These are phyloP conservation scores for Acer saccharum DNA, from an alignment of 345 rosid species.

Conservation along the genomic window DNA sequence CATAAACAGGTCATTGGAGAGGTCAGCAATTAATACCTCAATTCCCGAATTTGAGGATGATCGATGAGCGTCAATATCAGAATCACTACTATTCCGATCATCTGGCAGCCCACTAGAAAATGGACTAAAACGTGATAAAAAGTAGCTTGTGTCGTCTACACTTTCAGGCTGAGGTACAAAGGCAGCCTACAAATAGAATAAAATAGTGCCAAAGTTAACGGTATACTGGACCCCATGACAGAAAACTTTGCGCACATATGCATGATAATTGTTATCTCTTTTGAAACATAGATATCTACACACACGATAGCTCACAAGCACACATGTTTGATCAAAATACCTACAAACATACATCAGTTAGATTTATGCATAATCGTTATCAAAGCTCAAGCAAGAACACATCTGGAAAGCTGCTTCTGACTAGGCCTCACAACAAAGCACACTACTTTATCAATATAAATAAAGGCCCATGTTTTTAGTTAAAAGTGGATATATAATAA, in stretches of 20 bases:
- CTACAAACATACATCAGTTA: background rate
- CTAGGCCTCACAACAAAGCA: background rate
- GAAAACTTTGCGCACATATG: background rate
- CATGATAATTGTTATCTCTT: conserved; percentile 3
- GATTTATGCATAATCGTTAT: background rate
- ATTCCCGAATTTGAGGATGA: conserved; percentile 47
- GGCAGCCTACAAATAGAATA: conserved; percentile 52
- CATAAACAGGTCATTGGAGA: background rate
- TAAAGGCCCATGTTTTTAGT: background rate
- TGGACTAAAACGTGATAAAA: conserved; percentile 58
- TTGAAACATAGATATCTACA: background rate
- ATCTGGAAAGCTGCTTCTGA: background rate
- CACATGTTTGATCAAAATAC: background rate
- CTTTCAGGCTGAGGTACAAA: conserved; percentile 71
- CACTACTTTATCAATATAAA: background rate
- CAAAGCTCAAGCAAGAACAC: background rate
- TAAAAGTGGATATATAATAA: background rate
- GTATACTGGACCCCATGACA: background rate
- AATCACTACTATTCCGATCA: conserved; percentile 42
- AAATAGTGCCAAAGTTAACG: background rate
- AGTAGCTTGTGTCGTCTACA: conserved; percentile 79
- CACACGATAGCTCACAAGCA: background rate
- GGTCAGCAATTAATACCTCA: conserved; percentile 46
- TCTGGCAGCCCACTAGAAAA: conserved; percentile 36
- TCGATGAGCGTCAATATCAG: conserved; percentile 34